These are phyloP conservation scores for Sporothrix pseudoabietina DNA, from an alignment of 2,329 filamentous ascomycete genomes.

Conservation along the genomic window DNA sequence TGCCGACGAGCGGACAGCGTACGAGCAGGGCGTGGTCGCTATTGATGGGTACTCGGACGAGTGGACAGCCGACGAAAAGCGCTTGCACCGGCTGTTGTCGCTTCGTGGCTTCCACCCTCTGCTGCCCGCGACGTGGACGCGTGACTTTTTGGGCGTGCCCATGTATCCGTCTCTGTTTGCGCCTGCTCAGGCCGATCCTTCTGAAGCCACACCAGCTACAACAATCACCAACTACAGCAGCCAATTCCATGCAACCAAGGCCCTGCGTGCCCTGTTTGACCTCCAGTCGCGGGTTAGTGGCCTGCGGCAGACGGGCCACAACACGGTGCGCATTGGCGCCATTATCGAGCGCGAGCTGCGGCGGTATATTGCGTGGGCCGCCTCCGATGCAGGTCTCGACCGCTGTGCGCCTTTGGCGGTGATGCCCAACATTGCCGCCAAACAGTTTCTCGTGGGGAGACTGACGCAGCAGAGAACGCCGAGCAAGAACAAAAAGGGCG, in stretches of 20 bases:
- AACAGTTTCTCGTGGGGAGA: conserved; percentile 30
- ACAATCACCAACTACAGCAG: conserved; percentile 39
- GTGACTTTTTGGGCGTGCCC: conserved; percentile 42
- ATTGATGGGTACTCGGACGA: conserved; percentile 33
- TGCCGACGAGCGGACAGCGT: conserved; percentile 33
- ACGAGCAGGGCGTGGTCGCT: conserved; percentile 30
- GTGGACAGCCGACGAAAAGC: conserved; percentile 42
- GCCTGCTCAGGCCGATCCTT: conserved; percentile 30
- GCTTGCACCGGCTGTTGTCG: conserved; percentile 42
- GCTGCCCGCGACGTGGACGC: conserved; percentile 41
- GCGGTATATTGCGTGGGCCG: conserved; percentile 42
- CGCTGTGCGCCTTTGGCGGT: conserved; percentile 31
- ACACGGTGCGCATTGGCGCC: conserved; percentile 37
- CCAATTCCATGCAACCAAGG: conserved; percentile 41
- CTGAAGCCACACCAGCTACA: conserved; percentile 31
- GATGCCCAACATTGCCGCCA: conserved; percentile 46
- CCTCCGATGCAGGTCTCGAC: conserved; percentile 40
- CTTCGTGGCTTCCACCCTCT: conserved; percentile 44
- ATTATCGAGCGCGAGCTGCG: conserved; percentile 40
- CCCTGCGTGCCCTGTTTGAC: conserved; percentile 42
- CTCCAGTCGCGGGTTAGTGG: conserved; percentile 41
- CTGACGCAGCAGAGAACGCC: background rate
- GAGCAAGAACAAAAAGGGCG: background rate
- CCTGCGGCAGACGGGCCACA: conserved; percentile 40
- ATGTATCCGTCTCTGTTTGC: conserved; percentile 42